phyloP scores from a whole-genome alignment of 2,329 filamentous ascomycete species.

The Phaeosphaeria sp. region DNA sequence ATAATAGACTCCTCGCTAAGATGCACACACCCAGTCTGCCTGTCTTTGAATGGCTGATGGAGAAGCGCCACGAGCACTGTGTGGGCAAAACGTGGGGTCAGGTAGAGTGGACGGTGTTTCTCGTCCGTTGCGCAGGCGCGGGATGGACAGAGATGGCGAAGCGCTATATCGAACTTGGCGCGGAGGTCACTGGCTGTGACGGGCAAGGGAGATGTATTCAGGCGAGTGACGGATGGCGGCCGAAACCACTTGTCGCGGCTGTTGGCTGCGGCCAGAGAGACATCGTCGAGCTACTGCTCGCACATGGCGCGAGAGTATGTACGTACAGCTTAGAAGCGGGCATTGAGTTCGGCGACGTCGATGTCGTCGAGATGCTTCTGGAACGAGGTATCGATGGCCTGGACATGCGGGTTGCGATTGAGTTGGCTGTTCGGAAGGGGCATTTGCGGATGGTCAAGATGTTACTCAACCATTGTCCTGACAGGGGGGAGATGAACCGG shows the following conservation, averaged over 20 bases:
- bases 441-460: background rate
- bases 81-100: background rate
- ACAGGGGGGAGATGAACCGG: background rate
- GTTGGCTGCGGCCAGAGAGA: background rate
- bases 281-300: background rate
- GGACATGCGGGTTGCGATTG: background rate
- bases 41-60: conserved; percentile 3
- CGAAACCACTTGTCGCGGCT: background rate
- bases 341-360: background rate
- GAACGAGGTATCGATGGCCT: background rate
- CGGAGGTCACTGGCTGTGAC: background rate
- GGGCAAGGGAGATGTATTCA: too few relatives aligned
- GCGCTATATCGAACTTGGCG: conserved; percentile 7
- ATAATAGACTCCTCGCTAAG: background rate
- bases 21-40: conserved; percentile 4
- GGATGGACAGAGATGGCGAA: conserved; percentile 10
- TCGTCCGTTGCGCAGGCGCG: conserved; percentile 1
- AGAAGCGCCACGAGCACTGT: conserved; percentile 43
- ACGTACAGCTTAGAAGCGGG: background rate
- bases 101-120: conserved; percentile 1
- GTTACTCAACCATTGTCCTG: background rate
- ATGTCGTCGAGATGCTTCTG: background rate
- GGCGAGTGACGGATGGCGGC: too few relatives aligned
- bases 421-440: background rate
- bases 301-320: background rate